Base-by-base conservation (phyloP, 1,139 yeast genomes). In the Pichia sp. region DNA sequence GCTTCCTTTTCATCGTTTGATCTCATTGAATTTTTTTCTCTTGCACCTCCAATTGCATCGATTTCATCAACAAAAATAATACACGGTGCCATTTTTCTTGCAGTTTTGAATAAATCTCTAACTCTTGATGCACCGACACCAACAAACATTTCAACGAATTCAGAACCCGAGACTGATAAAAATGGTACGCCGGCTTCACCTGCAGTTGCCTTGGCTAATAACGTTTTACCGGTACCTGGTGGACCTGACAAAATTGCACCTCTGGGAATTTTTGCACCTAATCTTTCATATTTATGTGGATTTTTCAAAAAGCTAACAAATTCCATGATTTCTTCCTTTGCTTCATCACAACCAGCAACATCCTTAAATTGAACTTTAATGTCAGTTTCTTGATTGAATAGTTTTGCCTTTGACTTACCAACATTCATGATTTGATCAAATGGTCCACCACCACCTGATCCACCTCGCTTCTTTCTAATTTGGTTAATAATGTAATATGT, bases 41-140 rank as follows among this genome's bases (percentile, higher is more conserved):
- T 77, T 55, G 84, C 87, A 64, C 83, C 85, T 64, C 95, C 95
- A 61, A 86, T 85, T 42, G 95, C 95, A 73, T 86, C 95, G 60
- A 86, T 86, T 70, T 86, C 95, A 73, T 86, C 95, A 45, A 86
- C 86, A 62, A 86, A 86, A 38, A 86, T 78, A 60, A 86, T 86
- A 9, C 90, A 79, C 19, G 95, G 95, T 0, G 93, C 90, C 75
- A 82, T 83, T 60, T 84, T 85, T 58, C 93, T 73, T 2, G 95
- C 95, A 25, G 87, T 81, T 61, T 84, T 82, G 72, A 86, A 85
- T 58, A 86, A 73, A 64, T 86, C 95, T 69, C 95, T 84, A 44
- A 85, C 93, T 69, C 93, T 75, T 0, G 90, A 83, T 3, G 99
- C 98, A 72, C 99, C 99, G 18, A 93, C 98, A 74, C 99, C 99